Conservation (phyloP, 2,329 filamentous ascomycete genomes). For the Fusarium devonianum region DNA sequence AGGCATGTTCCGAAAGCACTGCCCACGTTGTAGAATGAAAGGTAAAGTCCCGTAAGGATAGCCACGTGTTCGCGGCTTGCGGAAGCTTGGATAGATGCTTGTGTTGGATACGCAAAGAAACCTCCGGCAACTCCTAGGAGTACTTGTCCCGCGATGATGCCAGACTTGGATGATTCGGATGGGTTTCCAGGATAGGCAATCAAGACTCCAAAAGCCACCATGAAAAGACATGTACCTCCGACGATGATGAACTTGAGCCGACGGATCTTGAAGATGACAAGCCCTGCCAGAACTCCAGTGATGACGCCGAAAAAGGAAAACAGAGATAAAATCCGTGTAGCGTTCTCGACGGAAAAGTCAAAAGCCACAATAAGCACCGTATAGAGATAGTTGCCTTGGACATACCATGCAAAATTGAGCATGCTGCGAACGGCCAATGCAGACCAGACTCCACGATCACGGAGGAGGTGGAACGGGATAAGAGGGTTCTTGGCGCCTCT, state of each 20-base stretch:
- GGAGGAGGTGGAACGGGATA: conserved; percentile 64
- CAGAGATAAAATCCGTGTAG: conserved; percentile 64
- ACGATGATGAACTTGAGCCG: conserved; percentile 67
- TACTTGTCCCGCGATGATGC: conserved; percentile 63
- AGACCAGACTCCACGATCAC: conserved; percentile 67
- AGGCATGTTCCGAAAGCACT: conserved; percentile 52
- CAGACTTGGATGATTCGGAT: conserved; percentile 50
- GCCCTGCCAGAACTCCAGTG: conserved; percentile 58
- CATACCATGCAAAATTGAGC: conserved; percentile 61
- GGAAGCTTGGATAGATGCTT: conserved; percentile 51
- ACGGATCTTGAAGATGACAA: conserved; percentile 60
- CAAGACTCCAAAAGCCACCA: conserved; percentile 63
- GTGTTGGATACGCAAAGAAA: conserved; percentile 57
- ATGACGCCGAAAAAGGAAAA: conserved; percentile 63
- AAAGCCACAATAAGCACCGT: conserved; percentile 66
- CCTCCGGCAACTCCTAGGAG: conserved; percentile 66
- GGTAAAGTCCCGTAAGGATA: conserved; percentile 49
- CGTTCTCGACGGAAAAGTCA: conserved; percentile 60
- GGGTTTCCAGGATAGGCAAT: conserved; percentile 62
- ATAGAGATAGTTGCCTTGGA: conserved; percentile 67
- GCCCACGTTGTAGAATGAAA: conserved; percentile 53
- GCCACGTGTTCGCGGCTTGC: conserved; percentile 49
- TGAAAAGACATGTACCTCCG: conserved; percentile 61
- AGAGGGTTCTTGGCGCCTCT: conserved; percentile 58
- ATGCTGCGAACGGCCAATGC: conserved; percentile 61